Percentiles rank a stretch among this genome's conserved stretches.
These are phyloP conservation scores for Rhizodiscina lignyota DNA, from an alignment of 495 filamentous ascomycete genomes.

Conservation along the genomic window DNA sequence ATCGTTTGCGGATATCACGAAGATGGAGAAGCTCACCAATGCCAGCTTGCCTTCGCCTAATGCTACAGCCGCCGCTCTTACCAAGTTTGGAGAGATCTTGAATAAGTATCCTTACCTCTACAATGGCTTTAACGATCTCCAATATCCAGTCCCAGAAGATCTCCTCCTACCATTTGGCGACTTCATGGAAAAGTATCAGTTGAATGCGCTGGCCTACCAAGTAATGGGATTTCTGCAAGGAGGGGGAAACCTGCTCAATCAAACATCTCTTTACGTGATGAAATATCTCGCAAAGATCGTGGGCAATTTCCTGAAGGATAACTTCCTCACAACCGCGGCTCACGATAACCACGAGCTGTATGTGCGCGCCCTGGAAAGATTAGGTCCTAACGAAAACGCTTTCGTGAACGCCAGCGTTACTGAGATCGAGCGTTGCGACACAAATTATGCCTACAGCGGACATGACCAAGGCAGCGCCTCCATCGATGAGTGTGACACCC, in stretches of 20 bases:
- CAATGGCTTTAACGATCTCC: conserved; percentile 23
- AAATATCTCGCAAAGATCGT: conserved; percentile 6
- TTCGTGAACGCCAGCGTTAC: conserved; percentile 19
- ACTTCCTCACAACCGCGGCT: conserved; percentile 17
- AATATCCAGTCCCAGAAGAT: conserved; percentile 24
- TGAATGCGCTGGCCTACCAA: conserved; percentile 15
- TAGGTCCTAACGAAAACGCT: conserved; percentile 19
- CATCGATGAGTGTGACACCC: too few relatives aligned
- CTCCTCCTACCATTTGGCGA: conserved; percentile 23
- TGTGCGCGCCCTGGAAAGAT: conserved; percentile 13
- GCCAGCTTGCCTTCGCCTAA: conserved; percentile 4
- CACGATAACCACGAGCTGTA: conserved; percentile 27
- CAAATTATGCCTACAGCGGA: conserved; percentile 3
- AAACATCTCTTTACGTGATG: conserved; percentile 15
- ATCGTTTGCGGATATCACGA: too few relatives aligned
- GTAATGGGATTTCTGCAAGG: conserved; percentile 19
- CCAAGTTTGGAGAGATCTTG: conserved; percentile 14
- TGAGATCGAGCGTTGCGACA: conserved; percentile 11
- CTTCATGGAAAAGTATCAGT: conserved; percentile 24
- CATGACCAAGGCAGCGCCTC: conserved; percentile 20
- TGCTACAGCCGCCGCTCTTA: conserved; percentile 11
- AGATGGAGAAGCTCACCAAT: too few relatives aligned
- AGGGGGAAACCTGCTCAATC: conserved; percentile 23
- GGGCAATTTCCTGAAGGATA: too few relatives aligned
- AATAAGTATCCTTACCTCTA: conserved; percentile 26